Conservation (phyloP, 2,329 filamentous ascomycete species). For the Aspergillus ustus region DNA sequence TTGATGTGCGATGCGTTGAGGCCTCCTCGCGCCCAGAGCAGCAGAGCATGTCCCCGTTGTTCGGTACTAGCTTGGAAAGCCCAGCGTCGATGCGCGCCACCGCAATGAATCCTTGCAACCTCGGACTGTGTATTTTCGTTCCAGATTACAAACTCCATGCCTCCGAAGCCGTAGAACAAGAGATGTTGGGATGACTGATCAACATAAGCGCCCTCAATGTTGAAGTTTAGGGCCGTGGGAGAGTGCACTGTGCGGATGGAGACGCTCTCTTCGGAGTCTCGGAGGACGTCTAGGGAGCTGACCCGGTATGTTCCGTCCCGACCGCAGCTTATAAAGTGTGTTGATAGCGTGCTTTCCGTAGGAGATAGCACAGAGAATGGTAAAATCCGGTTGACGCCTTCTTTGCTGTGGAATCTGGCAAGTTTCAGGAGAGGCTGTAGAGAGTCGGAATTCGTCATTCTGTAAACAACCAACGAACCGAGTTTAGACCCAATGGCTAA, state of each 20-base stretch:
- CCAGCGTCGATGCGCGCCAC: conserved; percentile 82
- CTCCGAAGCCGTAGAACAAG: conserved; percentile 78
- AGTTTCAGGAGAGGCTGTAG: conserved; percentile 31
- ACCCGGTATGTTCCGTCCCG: conserved; percentile 78
- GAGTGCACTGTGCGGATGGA: conserved; percentile 65
- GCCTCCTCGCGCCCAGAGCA: conserved; percentile 77
- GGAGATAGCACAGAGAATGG: conserved; percentile 23
- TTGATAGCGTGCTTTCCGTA: conserved; percentile 22
- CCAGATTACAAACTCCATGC: conserved; percentile 79
- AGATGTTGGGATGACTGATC: conserved; percentile 57
- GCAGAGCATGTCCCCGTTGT: conserved; percentile 50
- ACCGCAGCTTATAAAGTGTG: conserved; percentile 69
- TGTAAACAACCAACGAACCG: conserved; percentile 59
- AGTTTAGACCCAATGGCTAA: conserved; percentile 61
- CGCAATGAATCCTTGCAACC: conserved; percentile 75
- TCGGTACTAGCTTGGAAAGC: conserved; percentile 52
- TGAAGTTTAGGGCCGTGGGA: conserved; percentile 71
- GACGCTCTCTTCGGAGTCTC: conserved; percentile 33
- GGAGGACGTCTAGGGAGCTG: conserved; percentile 47
- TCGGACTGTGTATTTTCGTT: conserved; percentile 74
- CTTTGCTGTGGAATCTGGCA: conserved; percentile 51
- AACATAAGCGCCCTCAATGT: conserved; percentile 75
- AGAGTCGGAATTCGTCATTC: conserved; percentile 24
- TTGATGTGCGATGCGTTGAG: conserved; percentile 53
- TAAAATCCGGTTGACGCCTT: conserved; percentile 72